Evolutionary conservation across 352 stramenopile genomes (phyloP), one percentile per base, ranked within the genome.

Genomic region (Pelagophyceae sp.): DNA sequence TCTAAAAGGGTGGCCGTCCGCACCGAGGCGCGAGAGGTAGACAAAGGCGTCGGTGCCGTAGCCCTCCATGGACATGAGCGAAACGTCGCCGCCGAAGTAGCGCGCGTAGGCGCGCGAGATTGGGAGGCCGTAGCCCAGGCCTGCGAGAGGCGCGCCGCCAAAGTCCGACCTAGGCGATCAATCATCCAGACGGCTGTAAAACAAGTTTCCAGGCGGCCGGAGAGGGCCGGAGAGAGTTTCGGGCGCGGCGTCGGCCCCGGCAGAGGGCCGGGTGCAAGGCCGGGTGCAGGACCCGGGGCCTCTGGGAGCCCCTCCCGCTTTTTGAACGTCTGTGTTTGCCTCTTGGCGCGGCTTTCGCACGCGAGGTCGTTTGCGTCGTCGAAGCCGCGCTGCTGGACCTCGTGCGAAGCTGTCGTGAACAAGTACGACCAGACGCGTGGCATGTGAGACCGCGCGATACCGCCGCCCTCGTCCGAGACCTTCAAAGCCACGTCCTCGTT

Each of bases 401-500:
- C 86, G n/a, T 93, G 92, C 83, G 98, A 93, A 11, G 95, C 96
- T 0, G 97, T 99, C 40, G 96, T 99, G 85, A 99, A 99, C 17
- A 99, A 86, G 86, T 99, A 99, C 72, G 54, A 72, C 95, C 96
- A 99, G 80, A 99, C 98, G 60, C 95, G 92, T 45, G 94, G 94
- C 80, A 99, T 95, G 23, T 98, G 96, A 60, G 90, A 98, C 58
- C 97, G 90, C 29, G 94, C 92, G 82, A 99, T 99, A 71, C 97
- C 97, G 63, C 97, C 97, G 40, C 97, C 97, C 86, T 99, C 96
- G 83, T 99, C 97, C 74, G 91, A 97, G 71, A 99, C 96, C 88
- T 99, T 99, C 76, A 99, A 98, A 98, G 97, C 51, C 54, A 92
- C 87, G 84, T 99, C 96, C 84, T 99, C 95, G 81, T 99, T 99